Base-by-base conservation (phyloP, 176 grass and related monocot genomes). In the Elymus sibiricus region DNA sequence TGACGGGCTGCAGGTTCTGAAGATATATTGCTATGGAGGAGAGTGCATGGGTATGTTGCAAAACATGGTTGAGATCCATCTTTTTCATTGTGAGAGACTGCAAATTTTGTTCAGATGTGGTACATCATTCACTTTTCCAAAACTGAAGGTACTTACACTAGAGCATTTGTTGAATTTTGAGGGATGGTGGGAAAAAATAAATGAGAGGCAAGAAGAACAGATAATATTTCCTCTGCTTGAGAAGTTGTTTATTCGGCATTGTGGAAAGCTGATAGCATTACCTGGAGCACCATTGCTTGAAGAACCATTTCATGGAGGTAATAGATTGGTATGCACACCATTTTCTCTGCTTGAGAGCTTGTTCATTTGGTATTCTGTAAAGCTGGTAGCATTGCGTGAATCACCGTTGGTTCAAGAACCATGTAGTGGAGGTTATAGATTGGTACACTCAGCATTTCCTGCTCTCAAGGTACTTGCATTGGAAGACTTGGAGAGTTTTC, bases 161-260 rank as follows among this genome's bases (percentile, higher is more conserved):
- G 0, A 0, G 9, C 0, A 6, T 5, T 1, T 85, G 22, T 1
- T 9, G 5, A 34, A 39, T 56, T 40, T 67, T 0, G 62, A 67
- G 27, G 11, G 9, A 38, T 85, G 83, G 72, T 85, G 7, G 28
- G 72, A 85, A 6, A 25, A 85, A 6, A 25, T 12, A 47, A 26
- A 25, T 21, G 53, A 12, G 22, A 6, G 1, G 1, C 22, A 21
- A 56, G 17, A 21, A 13, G 9, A n/a, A 2, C 3, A 63, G 0
- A 11, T 17, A 3, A 2, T 19, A 5, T 79, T 79, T 61, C 32
- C 55, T 26, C 0, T n/a, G 13, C 78, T 79, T 28, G 35, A 83
- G 68, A 28, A 7, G 3, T 14, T 38, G 26, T 0, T 0, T 39
- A 59, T 71, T 19, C 0, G 0, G 1, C 0, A 4, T 0, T 29